Base-by-base conservation (phyloP, 306 rosid species). In the Quercus alba region DNA sequence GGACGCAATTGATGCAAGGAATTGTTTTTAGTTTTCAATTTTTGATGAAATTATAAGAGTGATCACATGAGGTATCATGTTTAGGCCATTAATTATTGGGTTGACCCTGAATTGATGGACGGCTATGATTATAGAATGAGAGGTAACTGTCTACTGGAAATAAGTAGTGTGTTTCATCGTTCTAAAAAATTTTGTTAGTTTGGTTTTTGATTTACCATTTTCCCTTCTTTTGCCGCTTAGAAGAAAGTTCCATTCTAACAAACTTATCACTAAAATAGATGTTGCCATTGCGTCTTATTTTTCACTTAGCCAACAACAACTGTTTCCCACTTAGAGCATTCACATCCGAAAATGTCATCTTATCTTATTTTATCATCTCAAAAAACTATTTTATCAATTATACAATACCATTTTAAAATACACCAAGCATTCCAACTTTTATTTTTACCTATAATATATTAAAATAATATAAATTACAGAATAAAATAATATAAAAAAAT, bases 361-460 rank as follows among this genome's bases (percentile, higher is more conserved):
- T 33, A 33, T 33, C 0, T 26, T 33, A 5, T 33, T 33, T 33
- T 33, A 33, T 0, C 0, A 33, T 33, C 7, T 33, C 7, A 33
- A 33, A 33, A 33, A 33, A 0, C 0, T 33, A 5, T 0, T 33
- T 33, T 33, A 33, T 33, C 1, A 5, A 5, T 33, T 33, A 33
- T 1, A 33, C 38, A 33, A 5, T 33, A 33, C 6, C 6, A 33
- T 33, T 33, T 33, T 33, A 33, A 0, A 33, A 33, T 33, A 1
- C 7, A 33, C 1, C 1, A 1, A 33, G 0, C 38, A 33, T 33
- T 1, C 0, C 0, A 33, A 5, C 38, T 33, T 33, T 33, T 5
- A 5, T 33, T 33, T 33, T 33, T 33, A 33, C 38, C 7, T 33
- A 33, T 0, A 33, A 33, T 33, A 5, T 33, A 33, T 5, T 33